Conservation (phyloP, 2,329 filamentous ascomycete species). For the Cyphellophora attinorum region DNA sequence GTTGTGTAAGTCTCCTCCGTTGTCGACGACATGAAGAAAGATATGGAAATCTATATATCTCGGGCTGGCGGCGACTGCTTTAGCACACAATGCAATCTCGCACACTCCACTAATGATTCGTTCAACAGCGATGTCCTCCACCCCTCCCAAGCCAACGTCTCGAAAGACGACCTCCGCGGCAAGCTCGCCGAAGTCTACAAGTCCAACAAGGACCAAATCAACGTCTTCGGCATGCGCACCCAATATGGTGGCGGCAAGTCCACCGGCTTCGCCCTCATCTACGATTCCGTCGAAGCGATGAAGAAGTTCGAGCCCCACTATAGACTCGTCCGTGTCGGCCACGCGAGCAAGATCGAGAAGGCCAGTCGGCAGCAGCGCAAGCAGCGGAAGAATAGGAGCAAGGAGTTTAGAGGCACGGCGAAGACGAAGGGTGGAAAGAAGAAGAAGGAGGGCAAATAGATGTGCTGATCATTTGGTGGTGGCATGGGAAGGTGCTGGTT, state of each 20-base stretch:
- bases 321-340: slow-evolving; percentile 87
- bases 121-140: slow-evolving; percentile 88
- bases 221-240: slow-evolving; percentile 95
- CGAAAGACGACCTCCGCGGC: slow-evolving; percentile 94
- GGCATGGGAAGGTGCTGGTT: no score
- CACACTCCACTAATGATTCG: no score
- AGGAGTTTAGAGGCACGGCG: slow-evolving; percentile 94
- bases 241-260: slow-evolving; percentile 99
- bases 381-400: slow-evolving; percentile 99
- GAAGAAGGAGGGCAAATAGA: slow-evolving; percentile 63
- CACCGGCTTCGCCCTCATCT: slow-evolving; percentile 96
- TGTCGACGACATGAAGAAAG: no score
- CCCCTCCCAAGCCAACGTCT: slow-evolving; percentile 95
- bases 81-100: neutral
- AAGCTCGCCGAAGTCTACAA: slow-evolving; percentile 97
- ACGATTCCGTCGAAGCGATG: slow-evolving; percentile 95
- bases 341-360: slow-evolving; percentile 92
- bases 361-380: slow-evolving; percentile 99
- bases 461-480: no score
- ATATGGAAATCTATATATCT: no score
- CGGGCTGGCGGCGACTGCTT: neutral
- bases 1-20: slow-evolving; percentile 70
- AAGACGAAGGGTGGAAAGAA: slow-evolving; percentile 99
- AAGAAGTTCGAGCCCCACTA: slow-evolving; percentile 99
- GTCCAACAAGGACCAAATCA: slow-evolving; percentile 93